Conservation (phyloP, 176 grass and related monocot genomes). For the Bonia amplexicaulis region DNA sequence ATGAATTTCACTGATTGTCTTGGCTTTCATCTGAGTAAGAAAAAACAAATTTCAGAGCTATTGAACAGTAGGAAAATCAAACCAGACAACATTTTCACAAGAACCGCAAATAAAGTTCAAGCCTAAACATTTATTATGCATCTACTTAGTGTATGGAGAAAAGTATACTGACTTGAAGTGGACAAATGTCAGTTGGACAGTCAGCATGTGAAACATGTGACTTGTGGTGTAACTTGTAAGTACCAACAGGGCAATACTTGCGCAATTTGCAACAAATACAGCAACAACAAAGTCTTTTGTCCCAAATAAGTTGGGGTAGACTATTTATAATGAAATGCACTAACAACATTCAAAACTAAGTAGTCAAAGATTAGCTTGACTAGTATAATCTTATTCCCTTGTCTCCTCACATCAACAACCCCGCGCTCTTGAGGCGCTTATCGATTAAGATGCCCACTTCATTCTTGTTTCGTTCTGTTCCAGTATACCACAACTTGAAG, state of each 20-base stretch:
- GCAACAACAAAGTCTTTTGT: too few species aligned
- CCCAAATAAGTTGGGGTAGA: too few species aligned
- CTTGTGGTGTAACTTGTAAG: neutral
- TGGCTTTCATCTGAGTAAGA: conserved; percentile 55
- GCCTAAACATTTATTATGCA: neutral
- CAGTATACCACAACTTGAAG: too few species aligned
- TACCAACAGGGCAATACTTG: neutral
- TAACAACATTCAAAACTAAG: too few species aligned
- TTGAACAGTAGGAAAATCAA: conserved; percentile 3
- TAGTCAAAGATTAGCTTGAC: too few species aligned
- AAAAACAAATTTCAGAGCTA: neutral
- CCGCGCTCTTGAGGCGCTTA: too few species aligned
- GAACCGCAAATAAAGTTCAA: neutral
- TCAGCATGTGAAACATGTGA: neutral
- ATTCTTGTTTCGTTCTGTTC: too few species aligned
- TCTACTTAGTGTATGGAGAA: neutral
- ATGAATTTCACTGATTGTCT: conserved; percentile 64
- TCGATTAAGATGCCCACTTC: too few species aligned
- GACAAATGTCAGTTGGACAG: neutral
- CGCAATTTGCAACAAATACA: neutral
- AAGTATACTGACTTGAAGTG: neutral
- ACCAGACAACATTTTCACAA: neutral
- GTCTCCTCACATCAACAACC: too few species aligned
- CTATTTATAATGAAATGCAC: too few species aligned
- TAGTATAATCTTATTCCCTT: too few species aligned